phyloP scores from a whole-genome alignment of 805 yeast species.

The Vanderwaltozyma yarrowii region DNA sequence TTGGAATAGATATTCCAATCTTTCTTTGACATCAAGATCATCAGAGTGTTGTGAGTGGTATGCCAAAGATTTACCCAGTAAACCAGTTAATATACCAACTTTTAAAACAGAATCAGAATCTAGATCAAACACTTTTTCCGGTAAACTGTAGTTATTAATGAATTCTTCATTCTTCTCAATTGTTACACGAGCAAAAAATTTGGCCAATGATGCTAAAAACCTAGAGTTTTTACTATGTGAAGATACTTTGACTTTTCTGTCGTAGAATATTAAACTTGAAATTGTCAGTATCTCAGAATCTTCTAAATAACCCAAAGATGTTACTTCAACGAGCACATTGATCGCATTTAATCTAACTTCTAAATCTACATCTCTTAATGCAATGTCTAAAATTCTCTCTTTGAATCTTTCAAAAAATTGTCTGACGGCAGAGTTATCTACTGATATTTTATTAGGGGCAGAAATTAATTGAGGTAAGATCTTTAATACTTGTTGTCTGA shows the following conservation, averaged over 20 bases:
- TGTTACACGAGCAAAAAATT: conserved; percentile 40
- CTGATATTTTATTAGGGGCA: conserved; percentile 20
- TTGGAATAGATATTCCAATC: conserved; percentile 17
- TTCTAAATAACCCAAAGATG: conserved; percentile 52
- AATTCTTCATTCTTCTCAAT: conserved; percentile 31
- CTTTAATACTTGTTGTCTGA: conserved; percentile 55
- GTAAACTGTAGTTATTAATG: conserved; percentile 24
- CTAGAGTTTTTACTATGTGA: conserved; percentile 27
- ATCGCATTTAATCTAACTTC: conserved; percentile 45
- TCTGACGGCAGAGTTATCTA: conserved; percentile 51
- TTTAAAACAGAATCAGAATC: conserved; percentile 11
- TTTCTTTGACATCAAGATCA: conserved; percentile 6
- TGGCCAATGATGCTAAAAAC: conserved; percentile 40
- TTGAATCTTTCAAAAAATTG: conserved; percentile 73
- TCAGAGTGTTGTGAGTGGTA: conserved; percentile 8
- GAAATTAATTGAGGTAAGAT: conserved; percentile 37
- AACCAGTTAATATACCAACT: conserved; percentile 18
- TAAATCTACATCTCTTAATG: conserved; percentile 43
- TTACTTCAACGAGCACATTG: conserved; percentile 43
- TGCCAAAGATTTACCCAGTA: conserved; percentile 19
- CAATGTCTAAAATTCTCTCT: conserved; percentile 54
- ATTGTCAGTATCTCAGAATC: conserved; percentile 42
- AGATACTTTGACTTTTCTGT: conserved; percentile 25
- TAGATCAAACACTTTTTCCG: conserved; percentile 10
- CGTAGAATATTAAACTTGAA: conserved; percentile 34